Percentiles rank a stretch among this genome's conserved stretches.
Evolutionary conservation across 1,284 basidiomycete species (phyloP).

Genomic region (Macrocybe sp.): DNA sequence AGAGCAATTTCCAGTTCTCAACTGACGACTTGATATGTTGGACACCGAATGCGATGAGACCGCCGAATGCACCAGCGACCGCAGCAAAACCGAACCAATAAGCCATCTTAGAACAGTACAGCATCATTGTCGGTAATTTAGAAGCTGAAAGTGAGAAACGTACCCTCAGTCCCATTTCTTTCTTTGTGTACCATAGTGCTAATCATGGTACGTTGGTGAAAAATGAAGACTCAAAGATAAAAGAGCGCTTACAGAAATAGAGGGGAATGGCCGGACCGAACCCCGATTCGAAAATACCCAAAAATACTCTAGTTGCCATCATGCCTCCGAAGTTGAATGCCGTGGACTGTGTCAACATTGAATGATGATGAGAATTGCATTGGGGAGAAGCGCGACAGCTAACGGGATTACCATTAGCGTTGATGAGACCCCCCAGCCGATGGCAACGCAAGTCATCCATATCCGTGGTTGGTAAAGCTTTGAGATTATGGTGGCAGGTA

Average conservation of each 20-base stretch:
- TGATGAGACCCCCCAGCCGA: slow-evolving; percentile 69
- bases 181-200: slow-evolving; percentile 75
- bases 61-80: slow-evolving; percentile 77
- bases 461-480: slow-evolving; percentile 62
- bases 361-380: neutral
- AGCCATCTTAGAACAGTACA: slow-evolving; percentile 38
- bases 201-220: neutral
- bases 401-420: slow-evolving; percentile 53
- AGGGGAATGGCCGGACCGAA: slow-evolving; percentile 72
- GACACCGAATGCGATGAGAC: slow-evolving; percentile 69
- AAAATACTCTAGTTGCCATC: slow-evolving; percentile 51
- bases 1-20: slow-evolving; percentile 63
- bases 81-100: slow-evolving; percentile 80
- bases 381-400: neutral
- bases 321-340: slow-evolving; percentile 54
- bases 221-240: neutral
- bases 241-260: slow-evolving; percentile 55
- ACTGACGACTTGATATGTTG: slow-evolving; percentile 49
- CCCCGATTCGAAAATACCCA: slow-evolving; percentile 70
- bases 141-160: slow-evolving; percentile 4
- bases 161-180: slow-evolving; percentile 63
- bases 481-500: slow-evolving; percentile 63
- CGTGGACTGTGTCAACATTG: slow-evolving; percentile 37
- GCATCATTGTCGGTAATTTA: neutral
- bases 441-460: slow-evolving; percentile 61